These are phyloP conservation scores for Kazachstania africana DNA, from an alignment of 805 yeast species.

Conservation along the genomic window DNA sequence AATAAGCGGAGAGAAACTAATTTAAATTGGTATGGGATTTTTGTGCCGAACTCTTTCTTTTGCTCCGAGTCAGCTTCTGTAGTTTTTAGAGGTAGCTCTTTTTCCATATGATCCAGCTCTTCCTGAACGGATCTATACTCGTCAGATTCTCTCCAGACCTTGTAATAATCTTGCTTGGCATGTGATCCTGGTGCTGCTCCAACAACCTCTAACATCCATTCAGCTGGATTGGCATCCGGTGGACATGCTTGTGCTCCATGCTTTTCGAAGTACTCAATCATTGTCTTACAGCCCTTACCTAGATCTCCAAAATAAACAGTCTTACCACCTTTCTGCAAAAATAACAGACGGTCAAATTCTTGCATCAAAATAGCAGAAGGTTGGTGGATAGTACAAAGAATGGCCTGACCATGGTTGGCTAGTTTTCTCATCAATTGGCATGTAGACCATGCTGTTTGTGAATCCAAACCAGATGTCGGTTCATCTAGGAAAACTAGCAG, in stretches of 20 bases:
- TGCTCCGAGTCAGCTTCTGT: conserved; percentile 20
- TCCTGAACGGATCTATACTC: conserved; percentile 46
- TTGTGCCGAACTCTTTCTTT: conserved; percentile 34
- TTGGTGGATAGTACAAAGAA: conserved; percentile 58
- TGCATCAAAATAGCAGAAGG: conserved; percentile 70
- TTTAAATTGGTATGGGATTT: conserved; percentile 30
- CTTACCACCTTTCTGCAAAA: conserved; percentile 58
- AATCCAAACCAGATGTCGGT: conserved; percentile 56
- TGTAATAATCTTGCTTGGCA: conserved; percentile 58
- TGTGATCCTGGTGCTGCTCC: conserved; percentile 78
- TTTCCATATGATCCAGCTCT: conserved; percentile 56
- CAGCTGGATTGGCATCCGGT: conserved; percentile 65
- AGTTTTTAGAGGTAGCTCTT: conserved; percentile 34
- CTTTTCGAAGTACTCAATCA: conserved; percentile 54
- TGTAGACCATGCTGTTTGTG: conserved; percentile 49
- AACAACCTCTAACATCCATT: conserved; percentile 83
- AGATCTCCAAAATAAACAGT: conserved; percentile 65
- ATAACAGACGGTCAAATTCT: conserved; percentile 65
- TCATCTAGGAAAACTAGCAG: conserved; percentile 47
- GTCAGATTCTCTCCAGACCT: conserved; percentile 64
- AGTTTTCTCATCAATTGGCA: conserved; percentile 44
- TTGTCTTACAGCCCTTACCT: conserved; percentile 44
- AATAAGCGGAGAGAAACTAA: conserved; percentile 43
- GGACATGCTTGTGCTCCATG: conserved; percentile 62
- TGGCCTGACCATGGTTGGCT: conserved; percentile 52